Base-by-base conservation (phyloP, 352 stramenopile species). In the Ophiocytium majus region DNA sequence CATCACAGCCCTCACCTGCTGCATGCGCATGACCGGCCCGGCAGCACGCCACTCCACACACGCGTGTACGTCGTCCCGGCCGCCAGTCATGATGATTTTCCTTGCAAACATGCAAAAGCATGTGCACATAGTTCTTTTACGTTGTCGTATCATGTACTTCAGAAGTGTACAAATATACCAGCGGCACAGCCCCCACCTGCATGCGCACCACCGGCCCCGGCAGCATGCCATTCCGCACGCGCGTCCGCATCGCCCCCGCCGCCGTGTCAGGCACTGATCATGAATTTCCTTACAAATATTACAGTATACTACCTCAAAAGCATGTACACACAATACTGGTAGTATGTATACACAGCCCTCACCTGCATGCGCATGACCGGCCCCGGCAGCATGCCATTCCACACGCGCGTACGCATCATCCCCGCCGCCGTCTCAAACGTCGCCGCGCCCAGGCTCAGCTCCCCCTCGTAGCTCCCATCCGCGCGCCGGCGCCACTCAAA, bases 281-380 rank as follows among this genome's bases (percentile, higher is more conserved):
- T n/a, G n/a, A n/a, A n/a, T n/a, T n/a, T n/a, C n/a, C n/a, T n/a
- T n/a, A n/a, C n/a, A n/a, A n/a, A n/a, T n/a, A n/a, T n/a, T n/a
- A n/a, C n/a, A n/a, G n/a, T n/a, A n/a, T n/a, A n/a, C n/a, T n/a
- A n/a, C n/a, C n/a, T n/a, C n/a, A n/a, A n/a, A n/a, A n/a, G 43
- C 43, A 57, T 14, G 43, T 57, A 57, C 43, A 57, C 43, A 57
- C 43, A 57, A 57, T 14, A 57, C 43, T 14, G 14, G 5, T 14
- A 57, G 14, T 14, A 14, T 14, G 14, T 57, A 57, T 14, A 57
- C 14, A 57, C 43, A 57, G 14, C 14, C 5, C 32, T 17, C 14
- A 78, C 66, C 66, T 78, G 5, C 66, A 78, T 78, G 5, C 66
- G 5, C 66, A 78, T 78, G 32, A 78, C 5, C 32, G 66, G 66